Conservation (phyloP, 352 stramenopile species). For the Phytopythium boreale region DNA sequence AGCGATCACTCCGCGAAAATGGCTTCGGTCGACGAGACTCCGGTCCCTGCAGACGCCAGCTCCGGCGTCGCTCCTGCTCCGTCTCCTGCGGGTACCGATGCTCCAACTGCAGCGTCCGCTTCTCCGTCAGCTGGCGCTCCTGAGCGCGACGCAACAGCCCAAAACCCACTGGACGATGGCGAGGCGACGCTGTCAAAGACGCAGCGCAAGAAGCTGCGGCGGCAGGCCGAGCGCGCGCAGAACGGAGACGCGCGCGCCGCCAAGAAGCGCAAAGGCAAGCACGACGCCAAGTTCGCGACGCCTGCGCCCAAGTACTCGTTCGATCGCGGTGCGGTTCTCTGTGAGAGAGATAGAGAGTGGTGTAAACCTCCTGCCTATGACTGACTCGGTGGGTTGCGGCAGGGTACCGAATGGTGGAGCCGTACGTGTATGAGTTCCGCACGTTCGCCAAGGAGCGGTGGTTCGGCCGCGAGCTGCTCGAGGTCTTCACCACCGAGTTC, state of each 20-base stretch:
- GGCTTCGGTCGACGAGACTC: background rate
- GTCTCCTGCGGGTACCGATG: background rate
- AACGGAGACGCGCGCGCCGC: constrained; percentile 20
- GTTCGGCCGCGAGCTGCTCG: constrained; percentile 87
- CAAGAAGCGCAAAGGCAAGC: constrained; percentile 55
- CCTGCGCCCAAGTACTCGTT: constrained; percentile 58
- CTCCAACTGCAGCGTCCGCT: background rate
- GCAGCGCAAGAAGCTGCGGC: constrained; percentile 45
- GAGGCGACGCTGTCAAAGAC: constrained; percentile 28
- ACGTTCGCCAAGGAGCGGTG: constrained; percentile 95
- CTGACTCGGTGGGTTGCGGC: constrained; percentile 8
- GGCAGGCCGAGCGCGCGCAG: constrained; percentile 14
- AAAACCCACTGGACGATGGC: constrained; percentile 4
- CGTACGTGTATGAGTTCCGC: constrained; percentile 95
- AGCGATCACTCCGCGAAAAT: background rate
- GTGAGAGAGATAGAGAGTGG: no score
- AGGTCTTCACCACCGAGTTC: constrained; percentile 90
- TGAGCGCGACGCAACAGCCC: background rate
- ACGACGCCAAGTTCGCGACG: constrained; percentile 44
- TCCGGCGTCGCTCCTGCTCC: background rate
- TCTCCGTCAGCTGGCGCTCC: background rate
- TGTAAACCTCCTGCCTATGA: no score
- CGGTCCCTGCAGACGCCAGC: background rate
- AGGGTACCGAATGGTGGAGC: constrained; percentile 86
- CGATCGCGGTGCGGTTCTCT: constrained; percentile 31